Percentiles rank a stretch among this genome's conserved stretches.
Evolutionary conservation across 2,329 filamentous ascomycete species (phyloP).

Genomic region (Ceratocystiopsis minuta): DNA sequence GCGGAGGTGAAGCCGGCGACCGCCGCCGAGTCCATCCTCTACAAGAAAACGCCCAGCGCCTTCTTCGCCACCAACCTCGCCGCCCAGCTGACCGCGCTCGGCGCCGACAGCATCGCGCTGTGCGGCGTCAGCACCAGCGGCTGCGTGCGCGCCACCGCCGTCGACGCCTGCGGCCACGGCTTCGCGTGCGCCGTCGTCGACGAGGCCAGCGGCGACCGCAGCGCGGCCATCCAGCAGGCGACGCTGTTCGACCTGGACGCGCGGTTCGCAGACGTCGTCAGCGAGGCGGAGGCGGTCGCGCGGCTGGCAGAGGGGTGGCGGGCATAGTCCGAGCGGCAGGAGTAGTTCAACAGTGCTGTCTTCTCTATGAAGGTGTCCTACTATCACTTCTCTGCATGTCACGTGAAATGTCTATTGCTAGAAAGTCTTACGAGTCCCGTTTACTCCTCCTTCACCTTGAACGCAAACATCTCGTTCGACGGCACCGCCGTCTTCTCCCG

Average conservation of each 20-base stretch:
- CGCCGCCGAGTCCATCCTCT: not conserved
- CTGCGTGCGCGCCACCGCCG: slow-evolving; percentile 19
- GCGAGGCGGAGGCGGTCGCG: slow-evolving; percentile 21
- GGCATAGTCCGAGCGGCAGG: too few relatives aligned
- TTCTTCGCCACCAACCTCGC: not conserved
- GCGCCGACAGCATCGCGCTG: not conserved
- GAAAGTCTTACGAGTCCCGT: too few relatives aligned
- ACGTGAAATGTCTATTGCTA: too few relatives aligned
- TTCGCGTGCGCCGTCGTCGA: slow-evolving; percentile 16
- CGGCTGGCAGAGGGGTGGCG: slow-evolving; percentile 20
- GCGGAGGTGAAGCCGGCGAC: not conserved
- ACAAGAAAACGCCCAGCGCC: not conserved
- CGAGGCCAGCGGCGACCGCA: slow-evolving; percentile 24
- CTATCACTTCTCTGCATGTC: too few relatives aligned
- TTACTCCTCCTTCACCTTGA: slow-evolving; percentile 3
- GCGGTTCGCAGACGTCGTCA: slow-evolving; percentile 27
- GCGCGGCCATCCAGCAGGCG: slow-evolving; percentile 22
- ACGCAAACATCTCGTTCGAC: slow-evolving; percentile 38
- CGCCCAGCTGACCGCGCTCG: not conserved
- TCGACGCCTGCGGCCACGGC: slow-evolving; percentile 4
- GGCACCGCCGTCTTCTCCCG: slow-evolving; percentile 29
- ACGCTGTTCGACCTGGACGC: slow-evolving; percentile 27
- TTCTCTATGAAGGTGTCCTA: too few relatives aligned
- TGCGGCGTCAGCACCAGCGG: slow-evolving; percentile 18
- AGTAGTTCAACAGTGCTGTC: too few relatives aligned